These are phyloP conservation scores for Miscanthus lutarioriparius DNA, from an alignment of 176 grass and related monocot species.

Conservation along the genomic window DNA sequence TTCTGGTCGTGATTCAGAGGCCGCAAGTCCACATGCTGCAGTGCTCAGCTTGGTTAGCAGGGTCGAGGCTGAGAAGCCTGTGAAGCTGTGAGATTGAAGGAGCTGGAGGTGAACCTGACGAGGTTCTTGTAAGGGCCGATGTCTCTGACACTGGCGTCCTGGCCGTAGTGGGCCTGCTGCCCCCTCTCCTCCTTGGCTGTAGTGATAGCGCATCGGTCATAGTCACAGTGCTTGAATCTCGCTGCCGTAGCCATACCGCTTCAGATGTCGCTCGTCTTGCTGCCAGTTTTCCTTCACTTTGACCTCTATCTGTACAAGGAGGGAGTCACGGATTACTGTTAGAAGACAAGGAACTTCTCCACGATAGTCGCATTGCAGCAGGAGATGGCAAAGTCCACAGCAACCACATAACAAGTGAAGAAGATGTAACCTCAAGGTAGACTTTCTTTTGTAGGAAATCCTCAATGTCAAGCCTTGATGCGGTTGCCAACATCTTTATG, in stretches of 20 bases:
- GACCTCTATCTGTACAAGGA: conserved; percentile 61
- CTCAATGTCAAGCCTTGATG: conserved; percentile 96
- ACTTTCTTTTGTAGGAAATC: conserved; percentile 99
- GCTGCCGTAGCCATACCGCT: conserved; percentile 82
- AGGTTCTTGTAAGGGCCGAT: no score
- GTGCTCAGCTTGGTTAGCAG: no score
- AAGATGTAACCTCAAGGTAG: conserved; percentile 71
- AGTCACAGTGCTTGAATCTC: conserved; percentile 70
- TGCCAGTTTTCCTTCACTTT: conserved; percentile 97
- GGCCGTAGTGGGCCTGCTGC: no score
- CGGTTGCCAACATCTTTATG: conserved; percentile 86
- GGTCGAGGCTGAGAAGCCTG: no score
- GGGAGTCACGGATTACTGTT: not conserved
- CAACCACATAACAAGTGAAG: not conserved
- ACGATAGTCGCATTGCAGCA: not conserved
- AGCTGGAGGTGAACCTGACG: no score
- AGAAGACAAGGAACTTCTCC: conserved; percentile 17
- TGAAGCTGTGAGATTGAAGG: no score
- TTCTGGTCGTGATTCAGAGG: no score
- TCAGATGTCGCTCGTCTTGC: conserved; percentile 82
- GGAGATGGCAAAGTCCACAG: not conserved
- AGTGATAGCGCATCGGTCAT: not conserved
- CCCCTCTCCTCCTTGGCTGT: no score
- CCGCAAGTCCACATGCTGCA: no score
- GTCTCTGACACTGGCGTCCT: no score